Percentiles rank a stretch among this genome's conserved stretches.
Conservation (phyloP, 306 rosid species). For the Castanea sativa region DNA sequence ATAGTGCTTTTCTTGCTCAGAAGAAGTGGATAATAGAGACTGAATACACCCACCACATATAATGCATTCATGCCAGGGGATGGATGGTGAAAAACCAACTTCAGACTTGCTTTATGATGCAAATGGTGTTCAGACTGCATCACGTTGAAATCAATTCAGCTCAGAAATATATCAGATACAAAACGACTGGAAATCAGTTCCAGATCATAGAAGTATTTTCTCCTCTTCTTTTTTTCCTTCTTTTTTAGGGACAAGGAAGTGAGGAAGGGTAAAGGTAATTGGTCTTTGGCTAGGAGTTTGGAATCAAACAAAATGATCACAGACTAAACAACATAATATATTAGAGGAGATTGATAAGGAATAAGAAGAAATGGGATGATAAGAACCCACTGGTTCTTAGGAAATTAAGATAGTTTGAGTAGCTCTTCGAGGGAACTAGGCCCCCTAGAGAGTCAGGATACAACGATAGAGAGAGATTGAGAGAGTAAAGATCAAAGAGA, state of each 20-base stretch:
- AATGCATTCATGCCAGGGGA: conserved; percentile 13
- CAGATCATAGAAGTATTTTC: background rate
- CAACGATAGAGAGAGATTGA: no score
- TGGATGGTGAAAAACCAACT: conserved; percentile 5
- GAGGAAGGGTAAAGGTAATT: background rate
- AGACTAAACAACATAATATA: background rate
- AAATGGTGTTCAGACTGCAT: conserved; percentile 5
- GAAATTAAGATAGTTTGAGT: no score
- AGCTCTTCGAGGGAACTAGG: no score
- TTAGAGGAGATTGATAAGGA: background rate
- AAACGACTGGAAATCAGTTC: background rate
- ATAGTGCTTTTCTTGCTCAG: background rate
- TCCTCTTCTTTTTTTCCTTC: background rate
- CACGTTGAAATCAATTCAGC: background rate
- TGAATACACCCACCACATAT: conserved; percentile 7
- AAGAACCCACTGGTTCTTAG: no score
- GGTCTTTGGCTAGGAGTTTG: background rate
- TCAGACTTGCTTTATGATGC: conserved; percentile 17
- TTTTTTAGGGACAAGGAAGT: background rate
- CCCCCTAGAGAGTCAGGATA: no score
- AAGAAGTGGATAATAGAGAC: background rate
- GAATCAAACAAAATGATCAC: background rate
- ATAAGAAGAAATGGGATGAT: background rate
- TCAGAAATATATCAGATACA: background rate
- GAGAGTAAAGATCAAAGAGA: no score